Percentiles rank a stretch among this genome's conserved stretches.
Evolutionary conservation across 2,329 filamentous ascomycete genomes (phyloP).

Genomic region (Pseudonectria foliicola): DNA sequence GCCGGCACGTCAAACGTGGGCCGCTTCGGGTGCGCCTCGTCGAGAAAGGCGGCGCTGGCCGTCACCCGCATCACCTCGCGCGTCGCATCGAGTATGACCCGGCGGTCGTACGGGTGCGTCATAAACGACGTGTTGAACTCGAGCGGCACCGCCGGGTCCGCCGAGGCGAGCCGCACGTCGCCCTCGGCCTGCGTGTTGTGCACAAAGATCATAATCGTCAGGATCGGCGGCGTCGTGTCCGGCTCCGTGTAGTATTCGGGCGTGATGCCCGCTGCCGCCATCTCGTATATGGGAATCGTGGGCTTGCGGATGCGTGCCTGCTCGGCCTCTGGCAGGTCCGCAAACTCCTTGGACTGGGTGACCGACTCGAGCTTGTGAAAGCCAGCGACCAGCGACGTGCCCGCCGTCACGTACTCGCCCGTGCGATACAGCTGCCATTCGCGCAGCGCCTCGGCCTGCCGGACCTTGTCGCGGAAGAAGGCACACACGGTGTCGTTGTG

Average conservation of each 20-base stretch:
- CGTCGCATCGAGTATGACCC: conserved; percentile 10
- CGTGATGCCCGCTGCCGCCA: conserved; percentile 6
- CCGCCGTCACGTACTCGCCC: conserved; percentile 7
- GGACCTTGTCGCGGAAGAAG: conserved; percentile 11
- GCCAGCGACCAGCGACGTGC: conserved; percentile 11
- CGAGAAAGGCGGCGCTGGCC: conserved; percentile 3
- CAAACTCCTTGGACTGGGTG: conserved; percentile 6
- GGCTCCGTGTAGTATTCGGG: conserved; percentile 9
- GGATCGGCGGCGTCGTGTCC: conserved; percentile 6
- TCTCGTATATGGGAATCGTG: conserved; percentile 9
- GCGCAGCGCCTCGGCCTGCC: conserved; percentile 6
- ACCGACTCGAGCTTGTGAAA: conserved; percentile 12
- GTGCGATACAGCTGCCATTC: conserved; percentile 11
- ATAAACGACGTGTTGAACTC: conserved; percentile 8
- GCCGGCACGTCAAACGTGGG: conserved; percentile 5
- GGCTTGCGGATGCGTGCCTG: conserved; percentile 3
- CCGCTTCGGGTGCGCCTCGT: conserved; percentile 6
- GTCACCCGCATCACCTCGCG: conserved; percentile 9
- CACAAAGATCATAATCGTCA: conserved; percentile 10
- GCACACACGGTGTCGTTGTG: conserved; percentile 3
- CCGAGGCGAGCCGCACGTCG: conserved; percentile 5
- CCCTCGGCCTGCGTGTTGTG: conserved; percentile 9
- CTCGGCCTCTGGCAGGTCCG: conserved; percentile 1
- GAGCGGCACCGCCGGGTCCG: conserved; percentile 6
- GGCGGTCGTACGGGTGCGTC: conserved; percentile 10